These are phyloP conservation scores for Helicostylum pulchrum DNA, from an alignment of 192 early-diverging fungal genomes.

Conservation along the genomic window DNA sequence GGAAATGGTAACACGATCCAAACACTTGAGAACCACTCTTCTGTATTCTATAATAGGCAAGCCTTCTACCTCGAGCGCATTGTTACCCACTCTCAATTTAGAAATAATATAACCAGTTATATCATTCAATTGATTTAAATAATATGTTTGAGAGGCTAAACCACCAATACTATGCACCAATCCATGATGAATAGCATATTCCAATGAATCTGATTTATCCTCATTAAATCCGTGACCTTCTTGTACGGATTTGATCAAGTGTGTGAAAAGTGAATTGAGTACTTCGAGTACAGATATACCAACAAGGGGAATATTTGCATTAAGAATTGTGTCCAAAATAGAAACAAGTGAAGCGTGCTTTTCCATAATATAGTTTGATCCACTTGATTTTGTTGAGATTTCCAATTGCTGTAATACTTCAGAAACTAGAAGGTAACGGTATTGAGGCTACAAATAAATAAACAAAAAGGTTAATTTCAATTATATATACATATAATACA, in stretches of 20 bases:
- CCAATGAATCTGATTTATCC: not conserved
- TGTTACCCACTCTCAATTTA: slow-evolving; percentile 28
- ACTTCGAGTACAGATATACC: slow-evolving; percentile 53
- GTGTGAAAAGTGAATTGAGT: slow-evolving; percentile 41
- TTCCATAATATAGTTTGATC: slow-evolving; percentile 1
- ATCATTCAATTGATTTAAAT: slow-evolving; percentile 55
- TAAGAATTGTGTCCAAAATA: slow-evolving; percentile 42
- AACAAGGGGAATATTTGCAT: slow-evolving; percentile 36
- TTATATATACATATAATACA: not conserved
- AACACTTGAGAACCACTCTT: slow-evolving; percentile 42
- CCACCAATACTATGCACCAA: slow-evolving; percentile 35
- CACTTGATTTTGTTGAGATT: slow-evolving; percentile 5
- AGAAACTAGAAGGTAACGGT: slow-evolving; percentile 47
- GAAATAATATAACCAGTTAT: slow-evolving; percentile 51
- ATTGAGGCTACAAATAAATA: slow-evolving; percentile 40
- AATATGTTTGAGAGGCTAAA: slow-evolving; percentile 55
- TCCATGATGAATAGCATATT: slow-evolving; percentile 17
- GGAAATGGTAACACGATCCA: slow-evolving; percentile 37
- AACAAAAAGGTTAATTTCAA: not conserved
- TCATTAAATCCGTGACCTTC: slow-evolving; percentile 3
- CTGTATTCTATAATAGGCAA: slow-evolving; percentile 40
- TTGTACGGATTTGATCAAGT: slow-evolving; percentile 35
- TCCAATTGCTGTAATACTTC: slow-evolving; percentile 46
- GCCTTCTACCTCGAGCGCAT: slow-evolving; percentile 35
- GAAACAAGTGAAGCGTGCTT: slow-evolving; percentile 44